These are phyloP conservation scores for Leptodontidium sp. DNA, from an alignment of 2,329 filamentous ascomycete genomes.

Conservation along the genomic window DNA sequence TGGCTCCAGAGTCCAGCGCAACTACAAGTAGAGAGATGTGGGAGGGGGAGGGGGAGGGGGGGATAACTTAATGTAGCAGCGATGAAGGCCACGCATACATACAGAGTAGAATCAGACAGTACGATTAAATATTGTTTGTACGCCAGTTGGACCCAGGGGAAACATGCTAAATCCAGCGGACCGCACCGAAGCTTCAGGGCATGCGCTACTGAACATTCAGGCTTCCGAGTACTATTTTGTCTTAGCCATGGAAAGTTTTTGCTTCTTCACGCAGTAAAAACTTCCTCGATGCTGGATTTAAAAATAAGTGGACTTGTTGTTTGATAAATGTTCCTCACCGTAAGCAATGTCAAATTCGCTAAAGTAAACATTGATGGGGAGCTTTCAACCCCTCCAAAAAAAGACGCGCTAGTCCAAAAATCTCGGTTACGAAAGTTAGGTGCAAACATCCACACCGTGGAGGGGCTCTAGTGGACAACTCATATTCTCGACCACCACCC, in stretches of 20 bases:
- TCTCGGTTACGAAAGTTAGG: conserved; percentile 14
- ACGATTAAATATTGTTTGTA: not conserved
- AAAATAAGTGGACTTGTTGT: no score
- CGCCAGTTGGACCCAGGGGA: not conserved
- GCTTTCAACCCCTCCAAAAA: conserved; percentile 1
- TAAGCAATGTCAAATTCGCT: no score
- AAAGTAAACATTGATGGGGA: conserved; percentile 6
- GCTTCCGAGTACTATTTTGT: not conserved
- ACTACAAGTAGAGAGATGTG: no score
- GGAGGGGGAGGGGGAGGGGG: no score
- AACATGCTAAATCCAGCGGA: not conserved
- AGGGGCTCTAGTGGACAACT: conserved; percentile 24
- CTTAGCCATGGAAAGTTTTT: no score
- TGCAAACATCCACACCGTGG: conserved; percentile 20
- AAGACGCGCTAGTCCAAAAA: not conserved
- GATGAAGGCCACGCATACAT: no score
- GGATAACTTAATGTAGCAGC: no score
- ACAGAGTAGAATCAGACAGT: no score
- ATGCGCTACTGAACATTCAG: not conserved
- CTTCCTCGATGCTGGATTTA: no score
- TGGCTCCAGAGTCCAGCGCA: no score
- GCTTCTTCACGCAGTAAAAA: no score
- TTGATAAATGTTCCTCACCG: no score
- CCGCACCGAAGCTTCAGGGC: conserved; percentile 11
- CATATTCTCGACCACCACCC: conserved; percentile 23